Base-by-base conservation (phyloP, 116 monocot genomes). In the Phalaenopsis hybrid region DNA sequence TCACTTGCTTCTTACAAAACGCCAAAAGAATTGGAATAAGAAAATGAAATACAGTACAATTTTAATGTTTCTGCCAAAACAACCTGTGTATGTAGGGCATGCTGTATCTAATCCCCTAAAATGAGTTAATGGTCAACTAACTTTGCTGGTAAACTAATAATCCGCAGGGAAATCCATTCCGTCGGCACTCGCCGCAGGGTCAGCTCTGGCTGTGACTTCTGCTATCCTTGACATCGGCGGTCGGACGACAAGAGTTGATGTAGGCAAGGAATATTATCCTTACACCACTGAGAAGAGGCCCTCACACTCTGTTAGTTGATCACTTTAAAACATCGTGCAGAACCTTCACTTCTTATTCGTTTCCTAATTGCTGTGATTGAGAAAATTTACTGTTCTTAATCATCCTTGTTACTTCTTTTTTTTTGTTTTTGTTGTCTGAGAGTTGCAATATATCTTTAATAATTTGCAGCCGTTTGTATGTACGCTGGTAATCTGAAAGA, bases 181-280 rank as follows among this genome's bases (percentile, higher is more conserved):
- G n/a, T 45, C 80, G 44, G 90, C 90, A 13, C 21, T 90, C 44
- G 12, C 79, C 31, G 85, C 82, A 4, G 90, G 90, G 4, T 90
- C 90, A 12, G 77, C 76, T 70, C 82, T 90, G 15, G 90, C 90
- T 11, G 69, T 79, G 61, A 88, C 90, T 46, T 87, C 87, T 20
- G 85, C 90, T 4, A 44, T 85, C 23, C 86, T 90, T 12, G 90
- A 88, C 70, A 78, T 88, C 31, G 90, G 90, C 23, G 90, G 87
- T 21, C 75, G 80, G 46, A 90, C 86, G 20, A 90, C 88, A 45
- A 85, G 84, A 85, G 79, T 76, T 2, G 90, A 87, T 74, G 85
- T 75, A 21, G 87, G 90, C 6, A 90, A 81, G 77, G 90, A 86
- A 79, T 86, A 90, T 49, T 80, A 88, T 20, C 80, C 84, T 16